Conservation (phyloP, 768 basidiomycete species). For the Sutorius australiensis region DNA sequence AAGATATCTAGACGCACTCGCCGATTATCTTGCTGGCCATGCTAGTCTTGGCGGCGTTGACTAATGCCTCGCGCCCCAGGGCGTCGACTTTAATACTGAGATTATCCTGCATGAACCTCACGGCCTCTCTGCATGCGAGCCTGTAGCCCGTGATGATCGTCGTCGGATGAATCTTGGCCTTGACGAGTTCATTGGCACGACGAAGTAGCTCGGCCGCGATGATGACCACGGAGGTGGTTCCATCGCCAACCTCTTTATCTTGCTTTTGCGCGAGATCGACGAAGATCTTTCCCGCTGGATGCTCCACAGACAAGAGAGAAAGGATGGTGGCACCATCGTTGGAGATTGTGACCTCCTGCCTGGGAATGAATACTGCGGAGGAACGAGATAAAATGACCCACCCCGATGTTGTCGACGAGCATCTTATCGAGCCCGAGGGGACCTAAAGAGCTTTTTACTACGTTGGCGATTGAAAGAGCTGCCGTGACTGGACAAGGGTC, state of each 20-base stretch:
- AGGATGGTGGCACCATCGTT: conserved; percentile 99
- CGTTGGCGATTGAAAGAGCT: conserved; percentile 94
- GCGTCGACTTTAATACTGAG: conserved; percentile 90
- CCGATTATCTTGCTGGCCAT: conserved; percentile 99
- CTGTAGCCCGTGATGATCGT: conserved; percentile 99
- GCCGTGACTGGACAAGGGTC: conserved; percentile 67
- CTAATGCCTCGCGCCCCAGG: conserved; percentile 85
- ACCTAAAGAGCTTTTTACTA: conserved; percentile 93
- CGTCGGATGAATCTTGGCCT: conserved; percentile 97
- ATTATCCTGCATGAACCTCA: conserved; percentile 97
- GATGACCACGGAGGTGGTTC: conserved; percentile 97
- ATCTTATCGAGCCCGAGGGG: conserved; percentile 95
- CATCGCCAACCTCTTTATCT: conserved; percentile 99
- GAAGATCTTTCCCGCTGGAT: conserved; percentile 95
- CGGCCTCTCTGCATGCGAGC: conserved; percentile 94
- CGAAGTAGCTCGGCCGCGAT: conserved; percentile 96
- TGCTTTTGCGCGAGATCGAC: conserved; percentile 99
- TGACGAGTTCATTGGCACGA: conserved; percentile 95
- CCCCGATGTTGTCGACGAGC: conserved; percentile 97
- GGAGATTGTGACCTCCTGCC: conserved; percentile 96
- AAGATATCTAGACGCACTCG: conserved; percentile 57
- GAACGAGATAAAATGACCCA: conserved; percentile 2
- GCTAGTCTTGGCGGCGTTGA: conserved; percentile 96
- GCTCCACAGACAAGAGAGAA: conserved; percentile 87
- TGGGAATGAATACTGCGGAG: conserved; percentile 9